These are phyloP conservation scores for Peniophora sp. DNA, from an alignment of 1,284 basidiomycete species.

Conservation along the genomic window DNA sequence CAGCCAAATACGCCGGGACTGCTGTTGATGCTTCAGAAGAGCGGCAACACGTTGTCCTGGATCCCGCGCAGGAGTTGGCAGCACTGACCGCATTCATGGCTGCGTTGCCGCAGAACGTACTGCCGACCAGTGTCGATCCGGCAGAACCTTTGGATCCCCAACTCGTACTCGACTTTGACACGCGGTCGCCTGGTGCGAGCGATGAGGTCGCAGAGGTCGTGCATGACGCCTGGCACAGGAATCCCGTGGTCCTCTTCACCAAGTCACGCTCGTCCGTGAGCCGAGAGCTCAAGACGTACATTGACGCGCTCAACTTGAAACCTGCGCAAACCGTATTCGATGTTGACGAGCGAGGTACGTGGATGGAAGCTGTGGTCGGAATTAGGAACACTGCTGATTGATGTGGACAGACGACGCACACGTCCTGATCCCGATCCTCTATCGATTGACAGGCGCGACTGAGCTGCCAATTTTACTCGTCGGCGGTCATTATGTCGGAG, in stretches of 20 bases:
- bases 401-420: conserved; percentile 32
- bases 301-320: conserved; percentile 51
- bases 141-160: conserved; percentile 63
- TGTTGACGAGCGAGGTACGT: conserved; percentile 59
- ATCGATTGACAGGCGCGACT: conserved; percentile 44
- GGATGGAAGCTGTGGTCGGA: neutral
- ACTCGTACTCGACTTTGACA: conserved; percentile 79
- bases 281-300: conserved; percentile 59
- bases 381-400: neutral
- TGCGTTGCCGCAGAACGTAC: conserved; percentile 70
- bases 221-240: conserved; percentile 50
- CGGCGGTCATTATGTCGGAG: conserved; percentile 52
- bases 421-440: conserved; percentile 37
- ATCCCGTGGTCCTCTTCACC: conserved; percentile 74
- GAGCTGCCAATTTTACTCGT: conserved; percentile 69
- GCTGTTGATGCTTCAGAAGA: conserved; percentile 2
- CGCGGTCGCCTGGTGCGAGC: conserved; percentile 36
- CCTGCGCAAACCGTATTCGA: conserved; percentile 70
- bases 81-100: conserved; percentile 74
- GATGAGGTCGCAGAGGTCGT: conserved; percentile 29
- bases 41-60: conserved; percentile 36
- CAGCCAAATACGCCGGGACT: neutral
- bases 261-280: conserved; percentile 64
- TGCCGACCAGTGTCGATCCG: conserved; percentile 64
- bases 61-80: conserved; percentile 62